These are phyloP conservation scores for Ophiorrhiza pumila DNA, from an alignment of 257 asterid genomes.

Conservation along the genomic window DNA sequence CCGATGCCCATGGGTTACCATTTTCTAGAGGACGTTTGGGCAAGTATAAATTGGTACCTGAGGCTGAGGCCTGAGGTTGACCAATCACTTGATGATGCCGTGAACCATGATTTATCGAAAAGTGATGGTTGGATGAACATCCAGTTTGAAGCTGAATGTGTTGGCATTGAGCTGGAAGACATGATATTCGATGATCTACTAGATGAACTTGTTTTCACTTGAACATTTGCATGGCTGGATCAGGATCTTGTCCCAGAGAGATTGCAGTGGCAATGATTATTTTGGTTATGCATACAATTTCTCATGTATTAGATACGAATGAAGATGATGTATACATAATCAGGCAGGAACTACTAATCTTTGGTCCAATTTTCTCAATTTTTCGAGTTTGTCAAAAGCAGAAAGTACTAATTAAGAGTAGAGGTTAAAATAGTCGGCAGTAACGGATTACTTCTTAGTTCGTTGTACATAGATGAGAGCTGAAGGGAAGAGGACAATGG, in stretches of 20 bases:
- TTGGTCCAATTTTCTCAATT: not conserved
- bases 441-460: too few species aligned
- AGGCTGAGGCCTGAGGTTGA: conserved; percentile 38
- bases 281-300: not conserved
- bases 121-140: conserved; percentile 69
- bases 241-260: not conserved
- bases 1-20: conserved; percentile 55
- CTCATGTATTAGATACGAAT: not conserved
- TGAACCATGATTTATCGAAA: conserved; percentile 49
- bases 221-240: not conserved
- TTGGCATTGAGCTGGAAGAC: conserved; percentile 64
- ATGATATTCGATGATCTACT: conserved; percentile 64
- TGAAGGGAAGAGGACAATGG: too few species aligned
- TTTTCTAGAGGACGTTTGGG: conserved; percentile 77
- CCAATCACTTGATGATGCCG: conserved; percentile 49
- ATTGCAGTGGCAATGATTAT: not conserved
- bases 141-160: conserved; percentile 69
- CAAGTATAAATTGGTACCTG: conserved; percentile 39
- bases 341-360: not conserved
- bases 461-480: too few species aligned
- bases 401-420: too few species aligned
- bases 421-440: not conserved
- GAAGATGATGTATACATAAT: not conserved
- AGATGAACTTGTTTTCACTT: conserved; percentile 34
- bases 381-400: not conserved